Conservation (phyloP, 768 basidiomycete genomes). For the Coprinellus micaceus region DNA sequence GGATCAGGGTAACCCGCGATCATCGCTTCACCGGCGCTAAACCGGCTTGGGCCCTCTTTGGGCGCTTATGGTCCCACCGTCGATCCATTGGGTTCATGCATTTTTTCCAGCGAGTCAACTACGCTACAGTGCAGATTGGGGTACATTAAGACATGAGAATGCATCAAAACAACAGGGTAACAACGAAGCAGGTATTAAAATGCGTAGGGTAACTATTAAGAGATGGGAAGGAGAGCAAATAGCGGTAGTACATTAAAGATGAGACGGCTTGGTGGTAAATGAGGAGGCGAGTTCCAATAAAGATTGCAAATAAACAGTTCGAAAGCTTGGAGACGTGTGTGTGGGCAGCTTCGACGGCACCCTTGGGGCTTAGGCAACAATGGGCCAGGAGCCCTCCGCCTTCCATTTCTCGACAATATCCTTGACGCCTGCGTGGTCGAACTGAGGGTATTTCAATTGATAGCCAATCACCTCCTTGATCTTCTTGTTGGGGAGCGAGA, state of each 20-base stretch:
- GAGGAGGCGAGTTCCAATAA: neutral
- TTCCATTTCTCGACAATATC: constrained; percentile 83
- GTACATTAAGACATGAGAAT: neutral
- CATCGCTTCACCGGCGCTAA: too few relatives aligned
- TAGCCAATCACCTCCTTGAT: constrained; percentile 73
- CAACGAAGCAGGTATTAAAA: neutral
- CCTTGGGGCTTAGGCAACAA: constrained; percentile 20
- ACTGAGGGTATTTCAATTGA: constrained; percentile 55
- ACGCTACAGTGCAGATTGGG: neutral
- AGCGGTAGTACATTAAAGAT: neutral
- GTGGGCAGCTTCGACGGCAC: neutral
- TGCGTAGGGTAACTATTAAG: neutral
- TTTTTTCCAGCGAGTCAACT: neutral
- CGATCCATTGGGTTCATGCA: neutral
- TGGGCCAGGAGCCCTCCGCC: constrained; percentile 62
- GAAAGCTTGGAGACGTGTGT: neutral
- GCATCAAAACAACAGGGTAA: neutral
- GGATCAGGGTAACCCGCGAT: too few relatives aligned
- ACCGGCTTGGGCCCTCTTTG: too few relatives aligned
- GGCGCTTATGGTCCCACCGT: neutral
- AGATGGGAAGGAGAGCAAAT: neutral
- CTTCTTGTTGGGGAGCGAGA: constrained; percentile 69
- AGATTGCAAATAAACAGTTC: neutral
- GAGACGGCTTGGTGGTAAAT: neutral
- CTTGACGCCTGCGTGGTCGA: constrained; percentile 56